Evolutionary conservation across 192 early-diverging fungal species (phyloP).

Genomic region (Backusella circina): DNA sequence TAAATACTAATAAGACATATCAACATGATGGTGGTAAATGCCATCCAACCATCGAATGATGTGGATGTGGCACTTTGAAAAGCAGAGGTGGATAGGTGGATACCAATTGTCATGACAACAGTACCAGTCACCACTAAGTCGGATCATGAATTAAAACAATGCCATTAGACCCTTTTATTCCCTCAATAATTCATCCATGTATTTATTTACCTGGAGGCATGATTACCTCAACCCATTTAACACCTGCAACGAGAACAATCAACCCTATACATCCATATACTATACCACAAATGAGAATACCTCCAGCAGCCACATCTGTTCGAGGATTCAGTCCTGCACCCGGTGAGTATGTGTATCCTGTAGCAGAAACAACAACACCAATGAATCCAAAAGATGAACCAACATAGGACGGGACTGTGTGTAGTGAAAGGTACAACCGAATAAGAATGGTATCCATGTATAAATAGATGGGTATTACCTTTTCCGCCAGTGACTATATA

Average conservation of each 20-base stretch:
- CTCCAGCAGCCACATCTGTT: slow-evolving; percentile 41
- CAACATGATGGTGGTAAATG: slow-evolving; percentile 42
- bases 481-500: slow-evolving; percentile 46
- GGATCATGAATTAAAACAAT: background rate
- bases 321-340: slow-evolving; percentile 37
- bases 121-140: slow-evolving; percentile 47
- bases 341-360: slow-evolving; percentile 38
- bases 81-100: slow-evolving; percentile 43
- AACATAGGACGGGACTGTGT: slow-evolving; percentile 46
- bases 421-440: background rate
- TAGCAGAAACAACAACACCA: slow-evolving; percentile 44
- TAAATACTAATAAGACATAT: slow-evolving; percentile 39
- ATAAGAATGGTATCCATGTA: background rate
- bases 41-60: slow-evolving; percentile 48
- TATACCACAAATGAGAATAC: slow-evolving; percentile 46
- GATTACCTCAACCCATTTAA: slow-evolving; percentile 42
- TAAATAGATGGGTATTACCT: background rate
- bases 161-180: background rate
- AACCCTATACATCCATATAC: slow-evolving; percentile 39
- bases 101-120: slow-evolving; percentile 51
- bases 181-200: background rate
- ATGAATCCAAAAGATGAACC: slow-evolving; percentile 55
- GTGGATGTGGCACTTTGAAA: slow-evolving; percentile 32
- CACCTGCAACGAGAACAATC: slow-evolving; percentile 41
- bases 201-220: slow-evolving; percentile 42